Conservation (phyloP, 192 early-diverging fungal species). For the Neocallimastix lanati region DNA sequence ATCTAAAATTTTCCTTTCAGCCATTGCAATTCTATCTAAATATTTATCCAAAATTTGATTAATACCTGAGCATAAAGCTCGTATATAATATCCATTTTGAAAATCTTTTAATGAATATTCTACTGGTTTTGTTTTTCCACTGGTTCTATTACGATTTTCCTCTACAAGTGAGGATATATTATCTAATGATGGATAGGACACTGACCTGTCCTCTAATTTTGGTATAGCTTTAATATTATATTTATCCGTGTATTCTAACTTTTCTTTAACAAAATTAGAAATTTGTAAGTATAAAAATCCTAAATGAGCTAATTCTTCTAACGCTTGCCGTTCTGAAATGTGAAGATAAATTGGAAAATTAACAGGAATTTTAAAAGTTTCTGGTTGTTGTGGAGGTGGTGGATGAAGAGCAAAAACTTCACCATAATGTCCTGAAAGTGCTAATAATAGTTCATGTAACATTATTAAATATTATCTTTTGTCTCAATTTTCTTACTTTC, state of each 20-base stretch:
- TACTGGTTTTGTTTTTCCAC: not conserved
- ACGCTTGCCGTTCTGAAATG: not conserved
- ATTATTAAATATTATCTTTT: not conserved
- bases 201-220: not conserved
- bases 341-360: not conserved
- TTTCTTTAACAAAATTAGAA: not conserved
- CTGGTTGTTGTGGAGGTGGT: not conserved
- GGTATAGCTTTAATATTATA: not conserved
- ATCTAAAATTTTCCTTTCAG: not conserved
- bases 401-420: not conserved
- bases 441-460: not conserved
- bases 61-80: not conserved
- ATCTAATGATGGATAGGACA: not conserved
- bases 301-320: not conserved
- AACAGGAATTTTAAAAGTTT: not conserved
- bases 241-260: not conserved
- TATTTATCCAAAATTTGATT: not conserved
- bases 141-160: not conserved
- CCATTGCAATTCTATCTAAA: not conserved
- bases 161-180: not conserved
- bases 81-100: not conserved
- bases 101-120: not conserved
- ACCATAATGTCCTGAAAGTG: not conserved
- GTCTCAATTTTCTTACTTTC: not conserved
- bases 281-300: not conserved